Evolutionary conservation across 2,329 filamentous ascomycete genomes (phyloP).

Genomic region (Waltergamsia citrina): DNA sequence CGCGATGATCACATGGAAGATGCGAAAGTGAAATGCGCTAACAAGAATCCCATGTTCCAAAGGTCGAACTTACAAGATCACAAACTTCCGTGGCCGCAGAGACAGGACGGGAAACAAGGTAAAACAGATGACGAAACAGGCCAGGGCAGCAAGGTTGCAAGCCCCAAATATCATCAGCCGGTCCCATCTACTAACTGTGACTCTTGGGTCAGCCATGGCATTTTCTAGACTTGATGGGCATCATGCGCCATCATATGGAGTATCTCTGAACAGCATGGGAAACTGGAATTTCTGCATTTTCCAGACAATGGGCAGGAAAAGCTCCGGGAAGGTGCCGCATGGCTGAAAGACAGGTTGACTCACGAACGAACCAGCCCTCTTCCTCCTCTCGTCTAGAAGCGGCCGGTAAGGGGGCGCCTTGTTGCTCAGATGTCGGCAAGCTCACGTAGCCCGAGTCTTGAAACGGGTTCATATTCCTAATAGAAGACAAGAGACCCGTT

Average conservation of each 20-base stretch:
- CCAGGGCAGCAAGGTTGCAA: constrained; percentile 81
- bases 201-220: constrained; percentile 15
- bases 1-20: constrained; percentile 6
- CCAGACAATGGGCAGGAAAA: constrained; percentile 25
- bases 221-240: background rate
- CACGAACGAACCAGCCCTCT: constrained; percentile 90
- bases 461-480: constrained; percentile 85
- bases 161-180: constrained; percentile 84
- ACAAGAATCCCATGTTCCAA: constrained; percentile 7
- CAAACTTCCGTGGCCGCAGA: constrained; percentile 83
- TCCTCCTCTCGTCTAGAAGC: constrained; percentile 83
- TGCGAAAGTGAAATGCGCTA: constrained; percentile 4
- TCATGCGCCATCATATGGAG: constrained; percentile 28
- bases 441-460: constrained; percentile 78
- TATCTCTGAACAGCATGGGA: no score
- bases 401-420: constrained; percentile 79
- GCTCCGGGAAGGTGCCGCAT: constrained; percentile 13
- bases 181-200: constrained; percentile 92
- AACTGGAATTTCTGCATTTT: constrained; percentile 33
- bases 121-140: constrained; percentile 91
- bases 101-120: constrained; percentile 77
- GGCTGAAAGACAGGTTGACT: no score
- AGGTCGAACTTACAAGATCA: constrained; percentile 72
- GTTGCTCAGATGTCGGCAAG: constrained; percentile 74
- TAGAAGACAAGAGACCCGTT: constrained; percentile 67